These are phyloP conservation scores for Heliosperma pusillum DNA, from an alignment of 148 eudicot species.

Conservation along the genomic window DNA sequence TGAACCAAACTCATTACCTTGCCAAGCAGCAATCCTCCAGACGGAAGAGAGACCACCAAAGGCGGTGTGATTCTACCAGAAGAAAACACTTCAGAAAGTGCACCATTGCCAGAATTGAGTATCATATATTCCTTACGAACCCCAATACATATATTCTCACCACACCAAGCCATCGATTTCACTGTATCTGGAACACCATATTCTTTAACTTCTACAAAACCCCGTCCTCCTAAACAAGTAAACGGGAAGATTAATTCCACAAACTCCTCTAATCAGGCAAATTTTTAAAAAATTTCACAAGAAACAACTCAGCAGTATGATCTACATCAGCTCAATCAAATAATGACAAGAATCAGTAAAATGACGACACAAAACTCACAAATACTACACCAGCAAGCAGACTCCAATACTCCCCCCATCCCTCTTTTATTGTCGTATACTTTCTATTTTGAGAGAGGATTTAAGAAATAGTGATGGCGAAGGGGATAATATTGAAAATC, in stretches of 20 bases:
- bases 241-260: neutral
- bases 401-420: neutral
- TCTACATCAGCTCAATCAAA: neutral
- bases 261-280: neutral
- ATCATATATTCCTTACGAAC: conserved; percentile 82
- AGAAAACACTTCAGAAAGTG: conserved; percentile 79
- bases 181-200: conserved; percentile 87
- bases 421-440: too few relatives aligned
- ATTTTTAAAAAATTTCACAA: neutral
- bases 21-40: conserved; percentile 92
- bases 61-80: conserved; percentile 97
- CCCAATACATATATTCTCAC: conserved; percentile 95
- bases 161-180: conserved; percentile 98
- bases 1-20: conserved; percentile 46
- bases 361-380: neutral
- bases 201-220: conserved; percentile 96
- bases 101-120: conserved; percentile 74
- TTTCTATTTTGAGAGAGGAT: too few relatives aligned
- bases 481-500: too few relatives aligned
- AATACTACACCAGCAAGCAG: neutral
- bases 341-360: neutral
- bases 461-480: too few relatives aligned
- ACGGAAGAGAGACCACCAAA: conserved; percentile 80
- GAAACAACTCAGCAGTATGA: neutral
- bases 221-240: conserved; percentile 68